A percentile compares a stretch with the other conserved stretches of the same genome.
Conservation (phyloP, 192 early-diverging fungal species). For the Coemansia sp. region DNA sequence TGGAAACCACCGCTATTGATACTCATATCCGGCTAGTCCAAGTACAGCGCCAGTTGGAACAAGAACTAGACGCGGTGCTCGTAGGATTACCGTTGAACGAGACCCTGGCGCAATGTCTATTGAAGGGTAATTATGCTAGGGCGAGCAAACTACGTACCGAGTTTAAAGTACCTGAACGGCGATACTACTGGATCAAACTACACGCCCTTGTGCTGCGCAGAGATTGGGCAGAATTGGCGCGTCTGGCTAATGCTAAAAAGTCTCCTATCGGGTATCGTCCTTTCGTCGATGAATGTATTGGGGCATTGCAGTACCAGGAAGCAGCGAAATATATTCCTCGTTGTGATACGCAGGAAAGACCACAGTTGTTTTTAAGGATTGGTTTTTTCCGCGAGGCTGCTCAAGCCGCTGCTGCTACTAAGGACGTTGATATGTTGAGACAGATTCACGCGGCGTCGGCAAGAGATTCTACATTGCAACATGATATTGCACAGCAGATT, state of each 20-base stretch:
- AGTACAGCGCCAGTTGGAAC: slow-evolving; percentile 71
- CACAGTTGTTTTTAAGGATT: slow-evolving; percentile 69
- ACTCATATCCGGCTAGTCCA: slow-evolving; percentile 68
- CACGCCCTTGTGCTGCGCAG: slow-evolving; percentile 74
- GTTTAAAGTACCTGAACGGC: slow-evolving; percentile 81
- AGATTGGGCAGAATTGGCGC: slow-evolving; percentile 89
- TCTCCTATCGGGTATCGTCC: slow-evolving; percentile 79
- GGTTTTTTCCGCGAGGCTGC: slow-evolving; percentile 74
- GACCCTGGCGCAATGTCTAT: slow-evolving; percentile 80
- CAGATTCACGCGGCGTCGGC: slow-evolving; percentile 38
- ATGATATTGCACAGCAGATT: slow-evolving; percentile 41
- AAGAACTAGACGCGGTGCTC: slow-evolving; percentile 64
- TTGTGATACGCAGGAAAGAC: slow-evolving; percentile 64
- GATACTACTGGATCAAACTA: slow-evolving; percentile 91
- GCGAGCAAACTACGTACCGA: slow-evolving; percentile 82
- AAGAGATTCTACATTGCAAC: slow-evolving; percentile 30
- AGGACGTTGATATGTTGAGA: slow-evolving; percentile 65
- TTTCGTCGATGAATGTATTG: slow-evolving; percentile 81
- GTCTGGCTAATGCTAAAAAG: slow-evolving; percentile 71
- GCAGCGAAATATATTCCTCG: slow-evolving; percentile 74
- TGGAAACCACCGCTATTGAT: slow-evolving; percentile 70
- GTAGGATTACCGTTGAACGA: slow-evolving; percentile 77
- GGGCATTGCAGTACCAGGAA: slow-evolving; percentile 72
- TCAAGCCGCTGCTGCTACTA: slow-evolving; percentile 62
- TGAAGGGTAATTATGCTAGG: slow-evolving; percentile 65